Evolutionary conservation across 1,139 yeast genomes (phyloP).

Genomic region (Eremothecium cymbalariae): DNA sequence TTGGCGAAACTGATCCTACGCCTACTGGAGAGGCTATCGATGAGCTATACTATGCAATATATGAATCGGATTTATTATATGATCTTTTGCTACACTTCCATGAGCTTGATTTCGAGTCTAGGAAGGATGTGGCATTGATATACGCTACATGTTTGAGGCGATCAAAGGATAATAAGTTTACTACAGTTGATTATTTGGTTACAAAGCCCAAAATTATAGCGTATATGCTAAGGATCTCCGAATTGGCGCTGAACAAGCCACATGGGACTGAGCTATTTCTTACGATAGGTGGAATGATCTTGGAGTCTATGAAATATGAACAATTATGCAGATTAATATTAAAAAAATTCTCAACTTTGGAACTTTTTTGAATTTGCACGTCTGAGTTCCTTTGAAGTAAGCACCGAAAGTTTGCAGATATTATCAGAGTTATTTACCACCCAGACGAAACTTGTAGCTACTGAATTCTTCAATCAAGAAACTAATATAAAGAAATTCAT

Average conservation of each 20-base stretch:
- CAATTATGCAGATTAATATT: constrained; percentile 53
- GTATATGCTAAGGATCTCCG: constrained; percentile 61
- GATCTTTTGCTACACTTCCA: constrained; percentile 50
- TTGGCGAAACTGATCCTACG: constrained; percentile 61
- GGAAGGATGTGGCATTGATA: constrained; percentile 71
- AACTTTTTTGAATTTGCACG: constrained; percentile 72
- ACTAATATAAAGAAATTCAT: constrained; percentile 51
- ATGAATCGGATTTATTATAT: constrained; percentile 57
- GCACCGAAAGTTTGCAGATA: constrained; percentile 83
- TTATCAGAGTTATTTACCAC: constrained; percentile 59
- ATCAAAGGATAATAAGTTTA: constrained; percentile 66
- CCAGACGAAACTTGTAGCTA: constrained; percentile 58
- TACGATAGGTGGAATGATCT: constrained; percentile 66
- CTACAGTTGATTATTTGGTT: constrained; percentile 78
- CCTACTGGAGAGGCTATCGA: constrained; percentile 76
- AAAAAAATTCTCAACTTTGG: constrained; percentile 61
- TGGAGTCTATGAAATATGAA: constrained; percentile 83
- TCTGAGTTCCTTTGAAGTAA: constrained; percentile 72
- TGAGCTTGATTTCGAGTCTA: constrained; percentile 75
- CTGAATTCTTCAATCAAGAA: constrained; percentile 49
- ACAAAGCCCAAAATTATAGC: constrained; percentile 59
- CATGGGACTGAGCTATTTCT: constrained; percentile 51
- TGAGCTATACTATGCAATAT: constrained; percentile 34
- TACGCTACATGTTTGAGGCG: constrained; percentile 75
- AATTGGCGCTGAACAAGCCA: constrained; percentile 35